These are phyloP conservation scores for Cydonia oblonga DNA, from an alignment of 331 rosid species.

Conservation along the genomic window DNA sequence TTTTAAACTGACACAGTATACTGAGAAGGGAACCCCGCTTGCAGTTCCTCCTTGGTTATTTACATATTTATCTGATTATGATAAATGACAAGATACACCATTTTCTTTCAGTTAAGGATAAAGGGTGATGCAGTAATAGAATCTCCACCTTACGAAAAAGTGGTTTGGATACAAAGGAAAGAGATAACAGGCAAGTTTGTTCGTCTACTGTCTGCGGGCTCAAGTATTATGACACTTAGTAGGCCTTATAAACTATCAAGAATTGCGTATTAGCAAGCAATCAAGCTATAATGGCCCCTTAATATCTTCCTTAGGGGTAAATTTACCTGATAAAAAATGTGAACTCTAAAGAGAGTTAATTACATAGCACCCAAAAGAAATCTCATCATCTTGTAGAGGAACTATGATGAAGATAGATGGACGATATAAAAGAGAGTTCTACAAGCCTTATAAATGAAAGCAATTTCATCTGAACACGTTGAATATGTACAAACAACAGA, in stretches of 20 bases:
- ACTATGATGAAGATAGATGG: not conserved
- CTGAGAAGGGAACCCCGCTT: not conserved
- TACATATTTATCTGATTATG: not conserved
- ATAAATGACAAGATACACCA: not conserved
- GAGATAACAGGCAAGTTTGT: not conserved
- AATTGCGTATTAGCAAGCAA: not conserved
- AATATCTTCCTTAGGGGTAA: not conserved
- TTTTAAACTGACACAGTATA: not conserved
- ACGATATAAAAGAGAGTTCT: not conserved
- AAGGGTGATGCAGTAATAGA: not conserved
- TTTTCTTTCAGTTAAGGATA: not conserved
- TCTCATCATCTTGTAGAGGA: not conserved
- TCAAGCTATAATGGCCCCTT: not conserved
- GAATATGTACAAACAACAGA: slow-evolving; percentile 26
- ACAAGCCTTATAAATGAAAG: not conserved
- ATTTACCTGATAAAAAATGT: not conserved
- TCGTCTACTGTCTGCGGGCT: not conserved
- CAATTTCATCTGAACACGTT: slow-evolving; percentile 10
- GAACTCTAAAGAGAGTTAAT: not conserved
- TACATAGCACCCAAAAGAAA: not conserved
- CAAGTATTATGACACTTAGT: not conserved
- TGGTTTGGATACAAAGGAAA: not conserved
- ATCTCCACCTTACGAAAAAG: not conserved
- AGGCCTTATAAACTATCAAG: not conserved
- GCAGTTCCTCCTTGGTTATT: not conserved